Percentiles rank a stretch among this genome's conserved stretches.
phyloP scores from a whole-genome alignment of 2,329 filamentous ascomycete genomes.

The Mollisia scopiformis region DNA sequence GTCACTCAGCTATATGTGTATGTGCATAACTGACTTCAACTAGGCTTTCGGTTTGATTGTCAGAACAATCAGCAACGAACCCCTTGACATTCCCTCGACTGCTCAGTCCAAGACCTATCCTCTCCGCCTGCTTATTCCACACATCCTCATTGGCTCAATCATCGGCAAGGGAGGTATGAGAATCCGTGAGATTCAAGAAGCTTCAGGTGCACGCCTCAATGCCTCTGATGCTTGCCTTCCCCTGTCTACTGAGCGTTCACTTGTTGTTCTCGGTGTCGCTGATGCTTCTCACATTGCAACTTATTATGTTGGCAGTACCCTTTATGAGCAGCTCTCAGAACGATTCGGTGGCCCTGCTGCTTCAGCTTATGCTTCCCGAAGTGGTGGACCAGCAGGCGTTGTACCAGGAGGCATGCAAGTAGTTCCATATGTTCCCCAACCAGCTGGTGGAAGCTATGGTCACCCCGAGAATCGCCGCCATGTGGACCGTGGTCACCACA shows the following conservation, averaged over 20 bases:
- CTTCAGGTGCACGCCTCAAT: constrained; percentile 93
- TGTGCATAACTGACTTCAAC: neutral
- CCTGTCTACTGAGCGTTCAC: constrained; percentile 93
- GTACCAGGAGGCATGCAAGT: constrained; percentile 98
- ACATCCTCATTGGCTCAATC: constrained; percentile 97
- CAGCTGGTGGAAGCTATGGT: constrained; percentile 89
- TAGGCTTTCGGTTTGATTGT: constrained; percentile 98
- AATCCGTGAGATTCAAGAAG: constrained; percentile 98
- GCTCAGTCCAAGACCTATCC: constrained; percentile 97
- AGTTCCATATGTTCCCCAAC: constrained; percentile 95
- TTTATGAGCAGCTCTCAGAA: constrained; percentile 95
- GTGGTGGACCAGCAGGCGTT: constrained; percentile 88
- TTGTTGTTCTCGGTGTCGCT: constrained; percentile 96
- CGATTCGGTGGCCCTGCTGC: constrained; percentile 94
- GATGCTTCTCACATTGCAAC: constrained; percentile 99
- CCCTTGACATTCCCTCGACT: constrained; percentile 83
- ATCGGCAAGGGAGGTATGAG: constrained; percentile 96
- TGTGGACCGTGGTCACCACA: constrained; percentile 75
- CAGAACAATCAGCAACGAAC: constrained; percentile 96
- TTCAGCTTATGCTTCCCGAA: constrained; percentile 96
- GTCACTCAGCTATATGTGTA: constrained; percentile 30
- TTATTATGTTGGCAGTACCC: constrained; percentile 97
- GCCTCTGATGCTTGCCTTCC: constrained; percentile 94
- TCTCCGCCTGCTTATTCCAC: constrained; percentile 90
- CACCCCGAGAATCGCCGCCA: constrained; percentile 85